Evolutionary conservation across 805 yeast species (phyloP).

Genomic region (Komagataella pseudopastoris): DNA sequence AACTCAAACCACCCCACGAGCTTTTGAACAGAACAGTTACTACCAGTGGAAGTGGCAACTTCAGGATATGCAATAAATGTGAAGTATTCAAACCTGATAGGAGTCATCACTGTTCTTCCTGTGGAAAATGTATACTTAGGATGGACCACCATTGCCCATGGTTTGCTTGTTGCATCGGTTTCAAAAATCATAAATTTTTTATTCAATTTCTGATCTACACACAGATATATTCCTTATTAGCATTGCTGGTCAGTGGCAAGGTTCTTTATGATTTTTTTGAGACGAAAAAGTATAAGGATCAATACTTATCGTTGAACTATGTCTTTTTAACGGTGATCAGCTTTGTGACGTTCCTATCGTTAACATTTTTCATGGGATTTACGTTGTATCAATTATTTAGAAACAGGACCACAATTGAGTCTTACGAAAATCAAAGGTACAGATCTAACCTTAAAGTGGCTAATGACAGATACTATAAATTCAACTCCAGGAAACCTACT

Average conservation of each 20-base stretch:
- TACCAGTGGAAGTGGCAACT: slow-evolving; percentile 45
- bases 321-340: slow-evolving; percentile 47
- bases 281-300: slow-evolving; percentile 22
- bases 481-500: slow-evolving; percentile 24
- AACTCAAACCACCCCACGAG: slow-evolving; percentile 26
- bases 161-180: slow-evolving; percentile 85
- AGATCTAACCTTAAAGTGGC: slow-evolving; percentile 22
- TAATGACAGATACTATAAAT: slow-evolving; percentile 20
- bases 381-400: slow-evolving; percentile 41
- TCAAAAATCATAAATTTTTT: slow-evolving; percentile 66
- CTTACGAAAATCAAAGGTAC: slow-evolving; percentile 40
- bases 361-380: slow-evolving; percentile 42
- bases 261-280: slow-evolving; percentile 35
- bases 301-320: slow-evolving; percentile 40
- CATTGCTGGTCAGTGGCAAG: slow-evolving; percentile 24
- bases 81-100: slow-evolving; percentile 47
- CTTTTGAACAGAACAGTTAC: slow-evolving; percentile 26
- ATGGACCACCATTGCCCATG: slow-evolving; percentile 75
- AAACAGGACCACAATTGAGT: slow-evolving; percentile 77
- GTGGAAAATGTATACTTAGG: slow-evolving; percentile 29
- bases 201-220: slow-evolving; percentile 56
- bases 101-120: slow-evolving; percentile 41
- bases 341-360: slow-evolving; percentile 38
- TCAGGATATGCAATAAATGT: slow-evolving; percentile 43
- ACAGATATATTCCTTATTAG: slow-evolving; percentile 29